Base-by-base conservation (phyloP, 805 yeast genomes). In the Kuraishia hungarica region DNA sequence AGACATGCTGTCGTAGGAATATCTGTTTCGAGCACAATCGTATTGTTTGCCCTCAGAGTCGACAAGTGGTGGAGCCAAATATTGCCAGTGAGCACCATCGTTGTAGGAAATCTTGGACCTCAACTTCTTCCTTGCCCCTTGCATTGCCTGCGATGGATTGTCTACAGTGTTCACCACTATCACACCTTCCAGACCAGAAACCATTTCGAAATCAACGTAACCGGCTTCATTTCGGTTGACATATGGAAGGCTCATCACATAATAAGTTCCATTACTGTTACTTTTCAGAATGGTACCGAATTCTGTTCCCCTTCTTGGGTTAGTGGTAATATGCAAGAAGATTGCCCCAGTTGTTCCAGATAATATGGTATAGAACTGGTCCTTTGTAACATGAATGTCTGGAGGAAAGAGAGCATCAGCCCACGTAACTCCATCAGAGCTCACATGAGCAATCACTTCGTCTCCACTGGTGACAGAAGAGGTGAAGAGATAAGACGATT, bases 81-180 rank as follows among this genome's bases (percentile, higher is more conserved):
- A 83, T 6, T 76, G 69, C 97, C 97, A 92, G 59, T 84, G 83
- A 4, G 91, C 86, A 56, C 97, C 97, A 70, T 92, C 97, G 65
- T 89, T 89, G 64, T 85, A 89, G 0, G 97, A 81, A 53, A 90
- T 87, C 67, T 73, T 77, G 0, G 97, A 78, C 65, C 82, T 83
- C 57, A 91, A 67, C 58, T 71, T 67, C 68, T 90, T 91, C 8
- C 67, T 60, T 3, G 74, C 71, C 7, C 81, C 81, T 10, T 65
- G 61, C 20, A 61, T 62, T 0, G 79, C 79, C 10, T 78, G 78
- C 2, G 70, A 64, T 0, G 79, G 68, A 60, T 87, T 87, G 10
- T 69, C 60, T 1, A 91, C 96, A 2, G 78, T 71, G 65, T 92
- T 92, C 11, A 86, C 82, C 8, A 91, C 61, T 8, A 89, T 78